phyloP scores from a whole-genome alignment of 768 basidiomycete genomes.

The Calocera cornea region DNA sequence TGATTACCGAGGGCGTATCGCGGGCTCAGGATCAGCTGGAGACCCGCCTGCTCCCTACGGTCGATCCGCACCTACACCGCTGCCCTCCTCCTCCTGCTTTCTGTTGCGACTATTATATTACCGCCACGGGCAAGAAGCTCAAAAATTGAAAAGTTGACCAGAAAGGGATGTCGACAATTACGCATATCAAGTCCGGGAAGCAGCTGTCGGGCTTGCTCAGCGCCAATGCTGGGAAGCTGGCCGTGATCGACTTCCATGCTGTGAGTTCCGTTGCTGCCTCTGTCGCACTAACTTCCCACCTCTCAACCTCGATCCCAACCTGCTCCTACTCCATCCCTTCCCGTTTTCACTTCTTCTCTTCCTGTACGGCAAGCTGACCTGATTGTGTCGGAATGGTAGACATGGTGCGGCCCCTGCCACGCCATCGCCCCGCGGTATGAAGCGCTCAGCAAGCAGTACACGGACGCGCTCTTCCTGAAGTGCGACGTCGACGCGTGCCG shows the following conservation, averaged over 20 bases:
- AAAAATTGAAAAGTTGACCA: too few species aligned
- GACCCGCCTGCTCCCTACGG: too few species aligned
- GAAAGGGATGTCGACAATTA: conserved; percentile 40
- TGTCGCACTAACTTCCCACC: too few species aligned
- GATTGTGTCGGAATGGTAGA: conserved; percentile 11
- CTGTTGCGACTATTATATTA: neutral
- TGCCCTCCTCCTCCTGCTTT: neutral
- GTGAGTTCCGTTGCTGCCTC: conserved; percentile 27
- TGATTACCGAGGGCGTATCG: too few species aligned
- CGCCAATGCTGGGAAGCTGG: conserved; percentile 47
- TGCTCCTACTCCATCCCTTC: too few species aligned
- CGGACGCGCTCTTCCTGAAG: conserved; percentile 66
- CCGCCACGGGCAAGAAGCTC: too few species aligned
- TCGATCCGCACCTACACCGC: too few species aligned
- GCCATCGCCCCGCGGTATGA: conserved; percentile 67
- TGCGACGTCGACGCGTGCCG: conserved; percentile 44
- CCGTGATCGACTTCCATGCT: conserved; percentile 79
- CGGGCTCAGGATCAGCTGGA: too few species aligned
- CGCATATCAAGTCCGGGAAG: conserved; percentile 46
- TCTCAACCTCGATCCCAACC: neutral
- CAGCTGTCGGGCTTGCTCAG: conserved; percentile 48
- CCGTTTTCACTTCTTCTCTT: too few species aligned
- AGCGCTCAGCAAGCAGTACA: conserved; percentile 51
- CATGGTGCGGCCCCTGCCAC: conserved; percentile 78
- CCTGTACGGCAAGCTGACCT: neutral